Evolutionary conservation across 2,329 filamentous ascomycete genomes (phyloP), one percentile per base, ranked within the genome.

Genomic region (Aureobasidium sp.): DNA sequence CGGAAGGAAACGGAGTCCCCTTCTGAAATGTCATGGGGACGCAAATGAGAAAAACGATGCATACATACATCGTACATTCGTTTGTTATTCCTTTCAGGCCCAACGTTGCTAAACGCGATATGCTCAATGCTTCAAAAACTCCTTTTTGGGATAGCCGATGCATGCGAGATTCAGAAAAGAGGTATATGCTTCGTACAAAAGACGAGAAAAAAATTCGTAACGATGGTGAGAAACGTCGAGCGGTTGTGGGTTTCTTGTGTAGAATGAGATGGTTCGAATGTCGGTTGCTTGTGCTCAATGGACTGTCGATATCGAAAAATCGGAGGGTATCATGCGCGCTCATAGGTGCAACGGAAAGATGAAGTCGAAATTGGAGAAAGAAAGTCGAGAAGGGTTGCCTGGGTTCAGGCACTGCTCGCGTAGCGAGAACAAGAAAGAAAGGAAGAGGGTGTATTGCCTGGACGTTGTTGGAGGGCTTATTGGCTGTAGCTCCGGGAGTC

Each of bases 251-350:
- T 44, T 34, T 44, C 14, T 44, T 41, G 32, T 25, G 16, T 32
- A 29, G 14, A 32, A 42, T 44, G 13, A 27, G 14, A 48, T n/a
- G 27, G 8, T 29, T 25, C 27, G 27, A 30, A 32, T 14, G 27
- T 30, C 27, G 45, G 14, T n/a, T 16, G 45, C 45, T 48, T 32
- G 14, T 48, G 45, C 9, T 48, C 45, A 16, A 32, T 48, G 53
- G 30, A 57, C 53, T 57, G 53, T 57, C 41, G 53, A 39, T 54
- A 27, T 54, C 51, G 51, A 29, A 25, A 57, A 57, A 16, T 16
- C 3, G 37, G 27, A 25, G 53, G 53, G 53, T 57, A 57, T 57
- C 57, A 59, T 41, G 45, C 57, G 45, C 45, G 57, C 57, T 49
- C 36, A 36, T 36, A 36, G 30, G 57, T 59, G 45, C 37, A 50